Evolutionary conservation across 116 monocot species (phyloP).

Genomic region (Papilionanthe hybrid): DNA sequence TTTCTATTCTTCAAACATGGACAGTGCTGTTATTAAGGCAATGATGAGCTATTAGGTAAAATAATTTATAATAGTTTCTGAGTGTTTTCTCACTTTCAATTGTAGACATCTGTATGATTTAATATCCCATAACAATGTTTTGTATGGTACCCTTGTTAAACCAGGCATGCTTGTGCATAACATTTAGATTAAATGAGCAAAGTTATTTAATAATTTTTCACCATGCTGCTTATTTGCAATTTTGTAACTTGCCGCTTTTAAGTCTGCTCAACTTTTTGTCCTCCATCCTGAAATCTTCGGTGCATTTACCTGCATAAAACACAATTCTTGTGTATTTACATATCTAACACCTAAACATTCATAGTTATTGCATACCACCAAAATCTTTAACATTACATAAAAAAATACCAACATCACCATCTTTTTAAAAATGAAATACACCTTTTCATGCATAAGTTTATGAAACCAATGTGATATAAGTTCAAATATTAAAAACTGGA

Average conservation of each 20-base stretch:
- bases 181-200: neutral
- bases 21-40: neutral
- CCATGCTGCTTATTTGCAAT: no score
- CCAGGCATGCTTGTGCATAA: neutral
- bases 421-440: no score
- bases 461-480: no score
- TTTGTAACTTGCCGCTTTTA: neutral
- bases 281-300: neutral
- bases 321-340: no score
- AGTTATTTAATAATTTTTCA: neutral
- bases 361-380: no score
- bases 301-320: no score
- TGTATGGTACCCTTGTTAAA: neutral
- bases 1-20: neutral
- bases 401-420: no score
- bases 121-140: neutral
- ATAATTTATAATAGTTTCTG: neutral
- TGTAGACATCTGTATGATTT: neutral
- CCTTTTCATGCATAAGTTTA: no score
- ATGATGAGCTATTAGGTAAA: neutral
- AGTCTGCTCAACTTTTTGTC: neutral
- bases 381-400: no score
- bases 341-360: no score
- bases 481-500: no score
- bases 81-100: neutral